Evolutionary conservation across 2,329 filamentous ascomycete species (phyloP).

Genomic region (Xylaria sp.): DNA sequence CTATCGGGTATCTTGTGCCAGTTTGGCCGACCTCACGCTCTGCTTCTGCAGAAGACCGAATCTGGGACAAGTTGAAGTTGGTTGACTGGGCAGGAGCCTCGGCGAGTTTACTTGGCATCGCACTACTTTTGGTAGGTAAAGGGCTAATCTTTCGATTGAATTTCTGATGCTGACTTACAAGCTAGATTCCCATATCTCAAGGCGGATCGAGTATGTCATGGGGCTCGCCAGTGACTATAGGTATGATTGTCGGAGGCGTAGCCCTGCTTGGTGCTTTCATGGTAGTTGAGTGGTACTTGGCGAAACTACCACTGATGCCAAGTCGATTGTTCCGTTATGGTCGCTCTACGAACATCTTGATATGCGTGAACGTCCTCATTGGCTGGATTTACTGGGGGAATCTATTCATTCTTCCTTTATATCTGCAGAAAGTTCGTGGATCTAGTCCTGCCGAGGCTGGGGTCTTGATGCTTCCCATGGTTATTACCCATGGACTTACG

Average conservation of each 20-base stretch:
- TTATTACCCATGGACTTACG: slow-evolving; percentile 18
- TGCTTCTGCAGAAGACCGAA: background rate
- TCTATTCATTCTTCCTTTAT: slow-evolving; percentile 15
- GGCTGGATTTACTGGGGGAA: slow-evolving; percentile 25
- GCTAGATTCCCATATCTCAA: slow-evolving; percentile 20
- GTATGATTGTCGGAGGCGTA: background rate
- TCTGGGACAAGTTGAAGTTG: slow-evolving; percentile 22
- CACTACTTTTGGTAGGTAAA: slow-evolving; percentile 11
- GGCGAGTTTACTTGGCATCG: slow-evolving; percentile 18
- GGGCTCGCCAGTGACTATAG: slow-evolving; percentile 4
- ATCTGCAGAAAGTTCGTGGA: slow-evolving; percentile 21
- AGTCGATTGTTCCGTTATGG: slow-evolving; percentile 12
- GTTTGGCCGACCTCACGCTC: slow-evolving; percentile 13
- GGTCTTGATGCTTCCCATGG: slow-evolving; percentile 22
- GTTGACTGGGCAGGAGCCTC: slow-evolving; percentile 22
- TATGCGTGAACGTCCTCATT: slow-evolving; percentile 13
- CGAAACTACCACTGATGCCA: slow-evolving; percentile 22
- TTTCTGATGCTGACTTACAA: background rate
- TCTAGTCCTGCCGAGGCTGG: slow-evolving; percentile 9
- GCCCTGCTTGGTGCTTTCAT: slow-evolving; percentile 3
- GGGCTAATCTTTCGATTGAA: background rate
- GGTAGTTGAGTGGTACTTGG: slow-evolving; percentile 4
- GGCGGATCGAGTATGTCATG: slow-evolving; percentile 20
- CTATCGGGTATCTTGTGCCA: slow-evolving; percentile 14
- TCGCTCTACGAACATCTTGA: slow-evolving; percentile 17